These are phyloP conservation scores for Penicillium crustosum DNA, from an alignment of 2,329 filamentous ascomycete genomes.

Conservation along the genomic window DNA sequence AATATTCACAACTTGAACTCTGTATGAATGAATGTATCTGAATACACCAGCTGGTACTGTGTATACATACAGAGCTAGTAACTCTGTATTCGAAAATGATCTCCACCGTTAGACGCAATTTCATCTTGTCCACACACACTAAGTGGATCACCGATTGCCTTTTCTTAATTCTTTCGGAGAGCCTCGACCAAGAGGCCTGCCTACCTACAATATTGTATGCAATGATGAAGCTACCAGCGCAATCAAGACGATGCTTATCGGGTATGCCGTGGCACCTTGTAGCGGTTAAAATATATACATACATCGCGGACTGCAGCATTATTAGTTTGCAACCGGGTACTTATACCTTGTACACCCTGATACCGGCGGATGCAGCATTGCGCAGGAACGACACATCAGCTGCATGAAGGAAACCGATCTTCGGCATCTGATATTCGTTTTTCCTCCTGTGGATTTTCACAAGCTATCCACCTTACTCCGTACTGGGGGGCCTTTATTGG, in stretches of 20 bases:
- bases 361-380: slow-evolving; percentile 3
- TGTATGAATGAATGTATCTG: not conserved
- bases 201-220: slow-evolving; percentile 6
- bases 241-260: not conserved
- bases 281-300: not conserved
- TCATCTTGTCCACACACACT: slow-evolving; percentile 17
- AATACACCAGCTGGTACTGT: slow-evolving; percentile 10
- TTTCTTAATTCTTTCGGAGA: slow-evolving; percentile 15
- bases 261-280: slow-evolving; percentile 2
- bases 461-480: not conserved
- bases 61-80: slow-evolving; percentile 11
- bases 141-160: slow-evolving; percentile 24
- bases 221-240: not conserved
- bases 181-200: slow-evolving; percentile 17
- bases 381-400: slow-evolving; percentile 18
- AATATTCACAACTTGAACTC: not conserved
- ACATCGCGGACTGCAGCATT: not conserved
- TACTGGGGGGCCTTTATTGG: not conserved
- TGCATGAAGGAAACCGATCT: slow-evolving; percentile 3
- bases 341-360: slow-evolving; percentile 1
- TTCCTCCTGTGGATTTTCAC: not conserved
- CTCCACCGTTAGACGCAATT: slow-evolving; percentile 21
- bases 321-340: not conserved
- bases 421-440: not conserved
- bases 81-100: slow-evolving; percentile 12